Conservation (phyloP, 441 rosid species). For the Populus tomentosa region DNA sequence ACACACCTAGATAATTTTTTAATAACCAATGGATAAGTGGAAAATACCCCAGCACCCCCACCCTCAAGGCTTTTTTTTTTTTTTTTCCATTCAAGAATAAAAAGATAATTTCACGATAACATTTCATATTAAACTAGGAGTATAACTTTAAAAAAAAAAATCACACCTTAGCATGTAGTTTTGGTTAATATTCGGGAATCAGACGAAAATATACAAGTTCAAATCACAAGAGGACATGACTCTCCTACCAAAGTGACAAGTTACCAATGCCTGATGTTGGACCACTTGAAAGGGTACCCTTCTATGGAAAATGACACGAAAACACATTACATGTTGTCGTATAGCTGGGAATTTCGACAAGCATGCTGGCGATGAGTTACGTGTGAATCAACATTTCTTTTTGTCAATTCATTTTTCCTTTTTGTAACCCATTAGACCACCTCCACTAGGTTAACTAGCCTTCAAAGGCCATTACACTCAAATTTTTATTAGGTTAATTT, state of each 20-base stretch:
- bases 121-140: no score
- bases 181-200: neutral
- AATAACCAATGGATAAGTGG: no score
- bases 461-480: neutral
- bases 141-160: no score
- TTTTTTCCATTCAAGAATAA: no score
- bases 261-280: neutral
- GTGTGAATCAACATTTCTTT: neutral
- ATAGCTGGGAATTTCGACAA: neutral
- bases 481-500: neutral
- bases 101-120: no score
- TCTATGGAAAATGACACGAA: neutral
- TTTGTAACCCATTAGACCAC: neutral
- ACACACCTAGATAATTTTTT: rapidly evolving
- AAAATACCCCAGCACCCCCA: no score
- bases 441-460: neutral
- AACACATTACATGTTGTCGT: neutral
- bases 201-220: no score
- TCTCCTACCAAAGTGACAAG: neutral
- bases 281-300: neutral
- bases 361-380: neutral
- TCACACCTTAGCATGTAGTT: no score
- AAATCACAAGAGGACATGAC: no score
- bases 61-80: no score
- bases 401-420: neutral